Evolutionary conservation across 2,329 filamentous ascomycete species (phyloP).

Genomic region (Zalaria sp.): DNA sequence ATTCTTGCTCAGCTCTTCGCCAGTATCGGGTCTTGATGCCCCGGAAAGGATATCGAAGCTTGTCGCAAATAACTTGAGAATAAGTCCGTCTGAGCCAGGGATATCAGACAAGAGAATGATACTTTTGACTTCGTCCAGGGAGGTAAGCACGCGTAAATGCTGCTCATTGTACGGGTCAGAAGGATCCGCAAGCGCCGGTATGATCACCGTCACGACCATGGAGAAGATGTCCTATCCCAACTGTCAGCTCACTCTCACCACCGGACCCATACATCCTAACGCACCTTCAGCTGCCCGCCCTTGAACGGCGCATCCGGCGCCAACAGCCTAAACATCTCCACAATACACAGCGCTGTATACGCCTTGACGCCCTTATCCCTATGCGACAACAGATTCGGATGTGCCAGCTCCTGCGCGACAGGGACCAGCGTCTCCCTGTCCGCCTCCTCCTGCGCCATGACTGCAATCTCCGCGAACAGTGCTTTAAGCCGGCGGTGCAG

Average conservation of each 20-base stretch:
- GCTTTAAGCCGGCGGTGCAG: slow-evolving; percentile 68
- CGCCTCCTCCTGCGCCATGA: slow-evolving; percentile 75
- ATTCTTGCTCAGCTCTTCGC: slow-evolving; percentile 79
- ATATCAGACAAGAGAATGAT: slow-evolving; percentile 84
- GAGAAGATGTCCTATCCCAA: slow-evolving; percentile 70
- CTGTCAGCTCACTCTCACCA: not conserved
- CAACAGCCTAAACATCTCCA: slow-evolving; percentile 84
- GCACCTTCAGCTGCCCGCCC: slow-evolving; percentile 74
- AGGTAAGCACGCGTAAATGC: slow-evolving; percentile 80
- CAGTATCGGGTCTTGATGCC: slow-evolving; percentile 57
- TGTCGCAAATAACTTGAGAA: slow-evolving; percentile 67
- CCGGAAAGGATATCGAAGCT: slow-evolving; percentile 88
- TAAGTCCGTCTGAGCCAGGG: slow-evolving; percentile 63
- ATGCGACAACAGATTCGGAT: slow-evolving; percentile 69
- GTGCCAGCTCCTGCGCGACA: slow-evolving; percentile 73
- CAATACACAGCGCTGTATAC: slow-evolving; percentile 75
- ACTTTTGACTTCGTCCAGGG: slow-evolving; percentile 85
- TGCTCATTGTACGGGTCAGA: slow-evolving; percentile 84
- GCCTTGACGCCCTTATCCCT: slow-evolving; percentile 90
- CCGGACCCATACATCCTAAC: slow-evolving; percentile 8
- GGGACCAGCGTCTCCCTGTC: slow-evolving; percentile 71
- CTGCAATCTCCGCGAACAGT: slow-evolving; percentile 68
- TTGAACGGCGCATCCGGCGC: slow-evolving; percentile 94
- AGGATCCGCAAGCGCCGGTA: slow-evolving; percentile 75
- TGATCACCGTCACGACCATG: slow-evolving; percentile 67